A percentile compares a stretch with the other conserved stretches of the same genome.
phyloP scores from a whole-genome alignment of 2,329 filamentous ascomycete genomes.

The Hypoxylon sp. region DNA sequence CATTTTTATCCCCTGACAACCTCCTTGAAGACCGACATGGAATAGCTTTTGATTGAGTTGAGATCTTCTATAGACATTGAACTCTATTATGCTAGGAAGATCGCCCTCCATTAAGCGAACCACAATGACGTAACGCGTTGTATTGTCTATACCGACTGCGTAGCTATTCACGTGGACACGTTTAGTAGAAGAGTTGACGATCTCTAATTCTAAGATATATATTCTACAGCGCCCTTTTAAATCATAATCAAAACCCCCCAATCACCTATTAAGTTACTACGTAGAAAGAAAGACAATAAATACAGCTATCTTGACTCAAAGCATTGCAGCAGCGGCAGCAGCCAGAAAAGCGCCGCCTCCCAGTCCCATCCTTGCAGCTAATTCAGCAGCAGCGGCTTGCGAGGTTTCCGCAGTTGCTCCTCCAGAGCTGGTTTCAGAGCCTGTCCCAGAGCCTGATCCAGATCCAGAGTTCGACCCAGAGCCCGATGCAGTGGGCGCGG shows the following conservation, averaged over 20 bases:
- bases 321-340: slow-evolving; percentile 11
- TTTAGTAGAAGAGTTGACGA: no score
- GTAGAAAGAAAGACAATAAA: background rate
- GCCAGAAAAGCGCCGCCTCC: slow-evolving; percentile 9
- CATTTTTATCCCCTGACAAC: no score
- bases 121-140: no score
- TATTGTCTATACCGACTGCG: no score
- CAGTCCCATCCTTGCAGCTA: background rate
- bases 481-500: background rate
- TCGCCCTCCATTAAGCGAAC: no score
- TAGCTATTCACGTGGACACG: no score
- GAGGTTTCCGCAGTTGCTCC: background rate
- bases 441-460: background rate
- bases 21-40: no score
- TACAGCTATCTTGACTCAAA: background rate
- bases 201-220: no score
- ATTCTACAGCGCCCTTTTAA: background rate
- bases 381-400: slow-evolving; percentile 1
- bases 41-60: no score
- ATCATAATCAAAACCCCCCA: background rate
- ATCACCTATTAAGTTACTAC: no score
- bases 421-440: background rate
- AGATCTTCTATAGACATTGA: no score
- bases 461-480: background rate
- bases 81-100: no score